Percentiles rank a stretch among this genome's conserved stretches.
These are phyloP conservation scores for Lachancea quebecensis DNA, from an alignment of 805 yeast genomes.

Conservation along the genomic window DNA sequence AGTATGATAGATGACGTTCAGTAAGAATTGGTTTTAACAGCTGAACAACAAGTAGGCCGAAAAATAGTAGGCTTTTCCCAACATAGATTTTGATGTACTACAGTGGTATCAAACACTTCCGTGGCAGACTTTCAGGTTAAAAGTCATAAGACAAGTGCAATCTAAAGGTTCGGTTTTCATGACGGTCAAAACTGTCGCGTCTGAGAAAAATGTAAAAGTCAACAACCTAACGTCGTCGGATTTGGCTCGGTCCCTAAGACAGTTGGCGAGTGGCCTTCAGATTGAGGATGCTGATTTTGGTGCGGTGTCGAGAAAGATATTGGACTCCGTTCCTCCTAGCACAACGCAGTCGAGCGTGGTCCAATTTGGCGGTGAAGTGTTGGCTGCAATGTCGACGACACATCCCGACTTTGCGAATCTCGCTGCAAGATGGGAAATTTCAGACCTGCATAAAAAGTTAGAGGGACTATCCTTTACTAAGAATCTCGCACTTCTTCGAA, in stretches of 20 bases:
- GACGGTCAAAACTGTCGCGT: too few species aligned
- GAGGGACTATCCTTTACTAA: conserved; percentile 12
- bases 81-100: too few species aligned
- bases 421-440: conserved; percentile 90
- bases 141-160: too few species aligned
- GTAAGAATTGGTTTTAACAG: not conserved
- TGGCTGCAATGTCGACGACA: conserved; percentile 90
- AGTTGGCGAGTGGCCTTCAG: conserved; percentile 80
- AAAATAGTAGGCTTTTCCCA: too few species aligned
- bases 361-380: conserved; percentile 84
- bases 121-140: too few species aligned
- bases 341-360: conserved; percentile 81
- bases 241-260: conserved; percentile 1
- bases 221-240: not conserved
- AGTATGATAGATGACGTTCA: conserved; percentile 8
- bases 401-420: conserved; percentile 95
- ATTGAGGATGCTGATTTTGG: conserved; percentile 83
- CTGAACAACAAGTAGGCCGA: too few species aligned
- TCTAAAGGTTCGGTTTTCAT: too few species aligned
- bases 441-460: conserved; percentile 76
- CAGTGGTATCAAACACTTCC: too few species aligned
- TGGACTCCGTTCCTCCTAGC: conserved; percentile 63
- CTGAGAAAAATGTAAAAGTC: not conserved
- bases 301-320: conserved; percentile 84
- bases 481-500: conserved; percentile 10